Evolutionary conservation across 2,329 filamentous ascomycete species (phyloP), one percentile per base, ranked within the genome.

Genomic region (Pezicula radicicola): DNA sequence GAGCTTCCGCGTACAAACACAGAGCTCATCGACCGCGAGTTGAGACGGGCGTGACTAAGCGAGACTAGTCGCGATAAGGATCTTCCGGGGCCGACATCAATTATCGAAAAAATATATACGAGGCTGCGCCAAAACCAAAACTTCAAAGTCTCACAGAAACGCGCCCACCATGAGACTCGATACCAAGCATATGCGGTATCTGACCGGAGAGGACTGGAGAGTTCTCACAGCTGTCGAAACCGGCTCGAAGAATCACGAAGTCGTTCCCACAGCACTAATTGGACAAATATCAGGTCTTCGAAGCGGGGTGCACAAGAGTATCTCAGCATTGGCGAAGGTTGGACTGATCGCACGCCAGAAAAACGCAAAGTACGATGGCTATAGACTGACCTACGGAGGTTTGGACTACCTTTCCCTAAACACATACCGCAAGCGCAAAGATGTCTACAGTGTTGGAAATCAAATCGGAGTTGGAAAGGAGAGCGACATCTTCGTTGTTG

Each of bases 361-460:
- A 72, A 96, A 97, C 70, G 90, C 93, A 57, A 93, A 91, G 70
- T 99, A 99, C 73, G 94, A 99, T 66, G 94, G 94, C 55, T 99
- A 99, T 74, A 86, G 95, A 49, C 80, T 99, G 50, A 96, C 93
- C 6, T 99, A 99, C 68, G 94, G 94, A 63, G 94, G 94, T 2
- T 84, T 97, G 45, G 94, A 99, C 75, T 99, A 99, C 71, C 85
- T 99, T n/a, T 91, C 94, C 15, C 80, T 99, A 49, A 91, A 97
- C 72, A 85, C 91, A 0, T 87, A 97, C 69, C 87, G 92, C 52
- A 88, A 89, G 63, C 79, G 84, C 58, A 87, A 88, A 61, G 82
- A 81, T 51, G 81, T 97, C 39, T 97, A 96, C 79, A 95, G 89
- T 60, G 90, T 97, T 4, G 94, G 94, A 49, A 94, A 88, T 70